Evolutionary conservation across 306 rosid species (phyloP).

Genomic region (Arachis stenosperma): DNA sequence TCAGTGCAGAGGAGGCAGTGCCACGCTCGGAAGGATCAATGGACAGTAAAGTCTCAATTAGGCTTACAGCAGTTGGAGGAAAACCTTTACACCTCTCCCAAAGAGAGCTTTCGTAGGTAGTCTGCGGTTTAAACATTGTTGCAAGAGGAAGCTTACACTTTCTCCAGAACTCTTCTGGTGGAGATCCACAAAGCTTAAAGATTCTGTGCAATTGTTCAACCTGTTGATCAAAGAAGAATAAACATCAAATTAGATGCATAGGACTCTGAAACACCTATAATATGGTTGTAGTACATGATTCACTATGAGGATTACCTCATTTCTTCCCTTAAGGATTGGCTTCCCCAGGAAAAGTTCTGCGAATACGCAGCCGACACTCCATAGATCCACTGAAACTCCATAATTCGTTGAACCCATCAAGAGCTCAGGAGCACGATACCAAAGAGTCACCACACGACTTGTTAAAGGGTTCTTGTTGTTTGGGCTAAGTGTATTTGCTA

Average conservation of each 20-base stretch:
- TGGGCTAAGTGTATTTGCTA: slow-evolving; percentile 69
- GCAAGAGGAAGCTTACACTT: slow-evolving; percentile 87
- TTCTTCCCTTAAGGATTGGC: slow-evolving; percentile 94
- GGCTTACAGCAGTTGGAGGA: slow-evolving; percentile 59
- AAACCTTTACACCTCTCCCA: slow-evolving; percentile 70
- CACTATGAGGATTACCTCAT: slow-evolving; percentile 64
- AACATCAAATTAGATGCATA: not conserved
- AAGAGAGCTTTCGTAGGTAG: slow-evolving; percentile 64
- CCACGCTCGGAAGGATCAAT: slow-evolving; percentile 80
- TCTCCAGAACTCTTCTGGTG: slow-evolving; percentile 88
- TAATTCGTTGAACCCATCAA: slow-evolving; percentile 91
- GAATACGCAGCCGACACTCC: slow-evolving; percentile 98
- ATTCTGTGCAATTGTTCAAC: slow-evolving; percentile 96
- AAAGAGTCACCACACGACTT: slow-evolving; percentile 94
- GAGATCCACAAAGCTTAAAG: slow-evolving; percentile 95
- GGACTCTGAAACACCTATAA: not conserved
- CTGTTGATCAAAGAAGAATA: slow-evolving; percentile 49
- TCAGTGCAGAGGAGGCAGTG: slow-evolving; percentile 89
- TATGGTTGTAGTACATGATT: not conserved
- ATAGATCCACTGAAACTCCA: slow-evolving; percentile 84
- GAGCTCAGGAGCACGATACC: slow-evolving; percentile 99
- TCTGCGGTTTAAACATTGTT: slow-evolving; percentile 91
- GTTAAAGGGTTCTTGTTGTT: slow-evolving; percentile 70
- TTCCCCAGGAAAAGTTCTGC: slow-evolving; percentile 82
- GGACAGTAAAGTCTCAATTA: slow-evolving; percentile 76